A percentile compares a stretch with the other conserved stretches of the same genome.
phyloP scores from a whole-genome alignment of 2,329 filamentous ascomycete species.

The Pyricularia grisea region DNA sequence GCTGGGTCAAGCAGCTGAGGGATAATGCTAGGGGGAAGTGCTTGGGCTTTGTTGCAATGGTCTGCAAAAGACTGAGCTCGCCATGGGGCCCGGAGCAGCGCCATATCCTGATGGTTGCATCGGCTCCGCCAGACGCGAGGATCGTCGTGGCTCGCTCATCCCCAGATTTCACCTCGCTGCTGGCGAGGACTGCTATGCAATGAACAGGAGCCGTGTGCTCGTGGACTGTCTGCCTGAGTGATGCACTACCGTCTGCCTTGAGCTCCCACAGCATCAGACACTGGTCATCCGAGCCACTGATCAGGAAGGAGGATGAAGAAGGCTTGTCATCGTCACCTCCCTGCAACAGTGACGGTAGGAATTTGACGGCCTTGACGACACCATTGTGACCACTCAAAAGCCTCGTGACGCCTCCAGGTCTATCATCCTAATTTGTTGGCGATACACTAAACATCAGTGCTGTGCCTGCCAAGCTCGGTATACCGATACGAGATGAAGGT shows the following conservation, averaged over 20 bases:
- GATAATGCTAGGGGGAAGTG: constrained; percentile 77
- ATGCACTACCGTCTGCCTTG: constrained; percentile 17
- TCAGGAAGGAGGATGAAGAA: constrained; percentile 41
- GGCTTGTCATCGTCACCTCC: constrained; percentile 19
- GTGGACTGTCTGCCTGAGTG: constrained; percentile 42
- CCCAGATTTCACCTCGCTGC: neutral
- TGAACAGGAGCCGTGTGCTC: constrained; percentile 73
- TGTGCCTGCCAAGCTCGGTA: neutral
- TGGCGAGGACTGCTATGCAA: constrained; percentile 37
- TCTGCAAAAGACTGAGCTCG: constrained; percentile 49
- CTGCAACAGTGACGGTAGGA: constrained; percentile 47
- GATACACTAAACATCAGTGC: neutral
- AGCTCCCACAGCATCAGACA: constrained; percentile 63
- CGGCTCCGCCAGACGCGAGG: constrained; percentile 74
- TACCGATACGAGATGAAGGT: neutral
- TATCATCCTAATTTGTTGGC: constrained; percentile 18
- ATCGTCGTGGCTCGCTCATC: constrained; percentile 21
- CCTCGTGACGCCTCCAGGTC: constrained; percentile 47
- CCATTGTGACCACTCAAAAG: constrained; percentile 71
- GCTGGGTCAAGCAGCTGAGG: constrained; percentile 47
- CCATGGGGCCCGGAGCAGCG: constrained; percentile 15
- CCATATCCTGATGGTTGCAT: constrained; percentile 68
- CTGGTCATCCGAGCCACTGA: constrained; percentile 78
- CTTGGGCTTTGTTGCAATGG: constrained; percentile 62
- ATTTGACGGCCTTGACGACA: constrained; percentile 74